Percentiles rank a stretch among this genome's conserved stretches.
These are phyloP conservation scores for Prunus fruticosa DNA, from an alignment of 306 rosid genomes.

Conservation along the genomic window DNA sequence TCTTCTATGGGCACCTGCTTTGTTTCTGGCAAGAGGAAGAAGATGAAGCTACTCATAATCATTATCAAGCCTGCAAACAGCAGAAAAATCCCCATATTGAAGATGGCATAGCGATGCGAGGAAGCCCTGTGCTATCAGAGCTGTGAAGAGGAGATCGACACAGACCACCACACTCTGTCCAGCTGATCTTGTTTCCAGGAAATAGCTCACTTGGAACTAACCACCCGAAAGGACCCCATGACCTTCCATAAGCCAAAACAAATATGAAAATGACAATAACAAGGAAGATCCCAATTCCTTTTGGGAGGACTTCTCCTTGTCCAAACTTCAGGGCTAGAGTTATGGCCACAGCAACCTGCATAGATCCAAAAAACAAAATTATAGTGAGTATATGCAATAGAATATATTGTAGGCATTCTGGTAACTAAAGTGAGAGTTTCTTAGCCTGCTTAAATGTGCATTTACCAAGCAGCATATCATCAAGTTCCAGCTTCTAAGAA, in stretches of 20 bases:
- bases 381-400: neutral
- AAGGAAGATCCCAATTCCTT: conserved; percentile 60
- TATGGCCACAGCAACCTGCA: conserved; percentile 64
- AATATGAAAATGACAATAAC: conserved; percentile 69
- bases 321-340: conserved; percentile 72
- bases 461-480: conserved; percentile 88
- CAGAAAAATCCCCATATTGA: conserved; percentile 74
- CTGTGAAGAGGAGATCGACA: conserved; percentile 89
- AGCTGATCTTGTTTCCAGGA: conserved; percentile 91
- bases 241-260: conserved; percentile 96
- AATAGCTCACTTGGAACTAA: conserved; percentile 94
- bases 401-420: neutral
- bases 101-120: conserved; percentile 84
- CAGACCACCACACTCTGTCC: conserved; percentile 96
- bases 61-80: conserved; percentile 66
- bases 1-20: conserved; percentile 95
- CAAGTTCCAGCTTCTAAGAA: conserved; percentile 88
- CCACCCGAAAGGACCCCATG: conserved; percentile 99
- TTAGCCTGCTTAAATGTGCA: neutral
- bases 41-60: conserved; percentile 67
- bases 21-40: conserved; percentile 91
- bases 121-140: conserved; percentile 86
- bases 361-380: neutral
- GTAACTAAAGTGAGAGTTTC: neutral
- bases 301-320: conserved; percentile 64